Conservation (phyloP, 257 asterid genomes). For the Solanum ossicruentum region DNA sequence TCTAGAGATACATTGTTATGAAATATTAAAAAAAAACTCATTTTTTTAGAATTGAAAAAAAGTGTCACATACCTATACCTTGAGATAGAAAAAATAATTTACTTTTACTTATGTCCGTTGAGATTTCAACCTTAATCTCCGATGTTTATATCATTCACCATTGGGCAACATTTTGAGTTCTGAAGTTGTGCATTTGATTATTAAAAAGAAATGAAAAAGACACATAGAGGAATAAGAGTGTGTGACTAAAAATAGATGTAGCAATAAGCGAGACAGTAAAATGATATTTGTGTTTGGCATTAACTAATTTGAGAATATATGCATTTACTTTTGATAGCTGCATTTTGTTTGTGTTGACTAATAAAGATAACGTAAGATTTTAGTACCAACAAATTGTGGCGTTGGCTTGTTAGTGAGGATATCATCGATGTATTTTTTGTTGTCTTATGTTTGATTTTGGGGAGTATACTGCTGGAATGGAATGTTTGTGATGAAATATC, state of each 20-base stretch:
- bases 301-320: neutral
- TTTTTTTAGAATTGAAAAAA: too few species aligned
- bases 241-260: neutral
- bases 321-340: neutral
- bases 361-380: neutral
- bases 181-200: neutral
- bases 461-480: neutral
- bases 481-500: neutral
- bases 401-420: neutral
- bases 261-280: constrained; percentile 4
- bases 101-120: too few species aligned
- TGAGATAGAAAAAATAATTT: too few species aligned
- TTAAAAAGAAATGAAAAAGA: neutral
- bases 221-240: neutral
- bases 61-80: too few species aligned
- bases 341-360: neutral
- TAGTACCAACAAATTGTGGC: neutral
- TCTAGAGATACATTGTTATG: too few species aligned
- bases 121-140: too few species aligned
- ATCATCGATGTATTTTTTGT: neutral
- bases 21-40: too few species aligned
- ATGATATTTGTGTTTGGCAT: neutral
- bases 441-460: neutral
- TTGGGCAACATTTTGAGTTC: too few species aligned
- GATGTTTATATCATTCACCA: too few species aligned